Evolutionary conservation across 2,329 filamentous ascomycete genomes (phyloP).

Genomic region (Stagonosporopsis chrysanthemi): DNA sequence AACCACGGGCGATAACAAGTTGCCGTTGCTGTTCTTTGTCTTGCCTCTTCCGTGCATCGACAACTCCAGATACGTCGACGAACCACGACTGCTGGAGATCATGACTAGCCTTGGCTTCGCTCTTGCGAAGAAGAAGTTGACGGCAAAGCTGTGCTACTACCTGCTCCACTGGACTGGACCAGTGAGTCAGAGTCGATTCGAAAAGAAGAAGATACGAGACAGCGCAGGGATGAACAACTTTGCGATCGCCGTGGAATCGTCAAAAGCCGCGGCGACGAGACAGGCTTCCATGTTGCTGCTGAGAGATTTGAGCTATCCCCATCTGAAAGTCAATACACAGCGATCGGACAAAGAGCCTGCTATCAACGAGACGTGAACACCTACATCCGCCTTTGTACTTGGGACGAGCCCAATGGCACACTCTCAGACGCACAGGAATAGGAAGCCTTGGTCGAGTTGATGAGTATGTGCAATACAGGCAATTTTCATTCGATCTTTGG

Average conservation of each 20-base stretch:
- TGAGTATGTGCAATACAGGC: not conserved
- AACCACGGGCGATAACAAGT: conserved; percentile 6
- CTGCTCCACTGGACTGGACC: conserved; percentile 70
- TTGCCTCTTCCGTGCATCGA: conserved; percentile 85
- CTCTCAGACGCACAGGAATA: not conserved
- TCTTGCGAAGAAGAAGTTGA: conserved; percentile 71
- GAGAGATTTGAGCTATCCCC: not conserved
- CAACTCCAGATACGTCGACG: conserved; percentile 90
- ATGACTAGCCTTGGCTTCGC: conserved; percentile 80
- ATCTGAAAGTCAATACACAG: not conserved
- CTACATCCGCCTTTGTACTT: too few species aligned
- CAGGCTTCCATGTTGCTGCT: not conserved
- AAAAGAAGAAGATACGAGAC: conserved; percentile 79
- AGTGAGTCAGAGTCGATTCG: conserved; percentile 55
- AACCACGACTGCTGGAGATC: conserved; percentile 71
- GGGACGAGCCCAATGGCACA: not conserved
- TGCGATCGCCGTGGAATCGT: conserved; percentile 70
- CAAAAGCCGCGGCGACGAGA: not conserved
- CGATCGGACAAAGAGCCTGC: not conserved
- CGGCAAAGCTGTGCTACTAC: conserved; percentile 85
- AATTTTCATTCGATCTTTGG: not conserved
- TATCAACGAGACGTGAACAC: not conserved
- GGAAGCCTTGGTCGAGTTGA: not conserved
- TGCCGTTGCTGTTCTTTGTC: conserved; percentile 84
- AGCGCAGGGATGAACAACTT: conserved; percentile 89